Evolutionary conservation across 2,329 filamentous ascomycete species (phyloP).

Genomic region (Metarhizium anisopliae): DNA sequence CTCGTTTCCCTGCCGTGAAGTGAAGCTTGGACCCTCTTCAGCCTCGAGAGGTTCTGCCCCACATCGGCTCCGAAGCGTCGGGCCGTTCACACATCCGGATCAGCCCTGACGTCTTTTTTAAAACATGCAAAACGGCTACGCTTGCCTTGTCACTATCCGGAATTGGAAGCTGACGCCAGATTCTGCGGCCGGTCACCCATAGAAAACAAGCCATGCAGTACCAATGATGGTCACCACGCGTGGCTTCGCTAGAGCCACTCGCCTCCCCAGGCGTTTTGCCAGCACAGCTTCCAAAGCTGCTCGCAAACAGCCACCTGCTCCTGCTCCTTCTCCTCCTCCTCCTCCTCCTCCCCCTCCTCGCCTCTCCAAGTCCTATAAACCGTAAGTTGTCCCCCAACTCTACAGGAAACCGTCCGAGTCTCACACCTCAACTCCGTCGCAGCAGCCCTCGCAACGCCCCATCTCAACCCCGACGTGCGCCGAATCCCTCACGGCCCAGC

Average conservation of each 20-base stretch:
- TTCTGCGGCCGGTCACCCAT: neutral
- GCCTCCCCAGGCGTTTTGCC: slow-evolving; percentile 18
- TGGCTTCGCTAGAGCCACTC: slow-evolving; percentile 14
- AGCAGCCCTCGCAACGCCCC: slow-evolving; percentile 4
- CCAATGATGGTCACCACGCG: slow-evolving; percentile 22
- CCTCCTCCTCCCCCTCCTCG: slow-evolving; percentile 13
- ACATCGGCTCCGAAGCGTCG: slow-evolving; percentile 8
- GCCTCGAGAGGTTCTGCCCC: neutral
- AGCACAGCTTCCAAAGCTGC: slow-evolving; percentile 18
- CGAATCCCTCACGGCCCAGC: slow-evolving; percentile 14
- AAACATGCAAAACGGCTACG: neutral
- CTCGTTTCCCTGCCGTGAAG: neutral
- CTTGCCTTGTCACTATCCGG: neutral
- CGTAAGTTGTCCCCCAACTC: slow-evolving; percentile 14
- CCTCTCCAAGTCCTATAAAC: slow-evolving; percentile 19
- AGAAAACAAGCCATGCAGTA: slow-evolving; percentile 5
- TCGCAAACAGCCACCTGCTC: slow-evolving; percentile 8
- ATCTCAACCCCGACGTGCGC: slow-evolving; percentile 2
- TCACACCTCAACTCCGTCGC: neutral
- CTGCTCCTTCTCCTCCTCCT: slow-evolving; percentile 9
- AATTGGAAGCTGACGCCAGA: neutral
- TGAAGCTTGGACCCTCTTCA: neutral
- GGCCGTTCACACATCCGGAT: slow-evolving; percentile 10
- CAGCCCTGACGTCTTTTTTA: slow-evolving; percentile 1
- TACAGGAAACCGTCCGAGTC: neutral